Percentiles rank a stretch among this genome's conserved stretches.
These are phyloP conservation scores for Podila verticillata DNA, from an alignment of 192 early-diverging fungal genomes.

Conservation along the genomic window DNA sequence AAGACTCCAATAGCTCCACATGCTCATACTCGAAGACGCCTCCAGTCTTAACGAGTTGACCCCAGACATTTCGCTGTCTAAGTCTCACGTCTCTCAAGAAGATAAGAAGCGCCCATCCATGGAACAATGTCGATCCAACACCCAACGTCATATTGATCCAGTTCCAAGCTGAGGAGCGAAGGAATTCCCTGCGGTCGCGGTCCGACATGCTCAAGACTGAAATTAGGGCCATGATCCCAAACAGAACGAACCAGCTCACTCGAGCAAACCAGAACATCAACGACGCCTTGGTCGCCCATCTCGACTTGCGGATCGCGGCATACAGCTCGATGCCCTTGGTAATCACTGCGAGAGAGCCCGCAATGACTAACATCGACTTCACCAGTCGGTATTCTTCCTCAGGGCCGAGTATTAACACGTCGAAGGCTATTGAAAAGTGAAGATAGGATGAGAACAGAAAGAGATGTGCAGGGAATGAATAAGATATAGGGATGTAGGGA, in stretches of 20 bases:
- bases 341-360: neutral
- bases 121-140: neutral
- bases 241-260: neutral
- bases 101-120: constrained; percentile 11
- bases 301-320: constrained; percentile 9
- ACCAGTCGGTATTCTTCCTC: constrained; percentile 11
- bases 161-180: neutral
- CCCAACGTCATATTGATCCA: neutral
- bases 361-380: neutral
- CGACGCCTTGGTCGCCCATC: constrained; percentile 6
- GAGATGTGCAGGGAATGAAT: neutral
- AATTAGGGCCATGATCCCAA: neutral
- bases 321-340: neutral
- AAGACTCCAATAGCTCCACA: neutral
- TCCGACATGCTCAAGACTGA: neutral
- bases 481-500: too few relatives aligned
- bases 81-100: constrained; percentile 7
- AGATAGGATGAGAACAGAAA: neutral
- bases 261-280: constrained; percentile 1
- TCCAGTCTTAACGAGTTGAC: constrained; percentile 1
- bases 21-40: constrained; percentile 15
- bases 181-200: neutral
- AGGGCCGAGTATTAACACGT: neutral
- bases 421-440: too few relatives aligned
- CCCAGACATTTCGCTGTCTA: constrained; percentile 7